Evolutionary conservation across 306 rosid genomes (phyloP).

Genomic region (Mimosa pudica): DNA sequence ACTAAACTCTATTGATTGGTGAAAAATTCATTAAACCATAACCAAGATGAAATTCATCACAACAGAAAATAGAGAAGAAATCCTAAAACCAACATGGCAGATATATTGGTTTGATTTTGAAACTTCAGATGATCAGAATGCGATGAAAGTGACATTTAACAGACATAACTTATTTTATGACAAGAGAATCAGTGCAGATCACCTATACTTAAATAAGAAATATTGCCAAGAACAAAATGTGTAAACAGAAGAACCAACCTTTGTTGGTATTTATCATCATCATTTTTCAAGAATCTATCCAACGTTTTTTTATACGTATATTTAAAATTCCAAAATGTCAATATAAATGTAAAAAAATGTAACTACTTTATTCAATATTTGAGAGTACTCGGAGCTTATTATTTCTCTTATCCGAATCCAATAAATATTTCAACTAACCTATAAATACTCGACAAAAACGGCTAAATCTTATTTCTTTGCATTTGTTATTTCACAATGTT

Average conservation of each 20-base stretch:
- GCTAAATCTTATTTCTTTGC: no score
- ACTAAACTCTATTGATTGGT: not conserved
- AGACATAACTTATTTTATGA: slow-evolving; percentile 6
- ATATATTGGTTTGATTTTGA: slow-evolving; percentile 25
- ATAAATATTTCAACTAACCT: no score
- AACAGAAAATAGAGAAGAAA: not conserved
- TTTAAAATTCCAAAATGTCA: no score
- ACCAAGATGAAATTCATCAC: not conserved
- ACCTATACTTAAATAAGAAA: not conserved
- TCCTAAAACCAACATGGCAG: slow-evolving; percentile 12
- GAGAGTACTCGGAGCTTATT: no score
- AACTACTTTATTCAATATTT: no score
- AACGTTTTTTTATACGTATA: no score
- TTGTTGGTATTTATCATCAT: no score
- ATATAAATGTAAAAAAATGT: no score
- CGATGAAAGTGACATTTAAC: slow-evolving; percentile 39
- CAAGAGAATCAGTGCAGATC: not conserved
- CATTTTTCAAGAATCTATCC: no score
- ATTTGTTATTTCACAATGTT: no score
- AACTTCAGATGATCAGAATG: not conserved
- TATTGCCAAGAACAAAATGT: not conserved
- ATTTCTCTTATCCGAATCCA: no score
- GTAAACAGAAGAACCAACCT: slow-evolving; percentile 21
- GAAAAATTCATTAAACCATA: not conserved
- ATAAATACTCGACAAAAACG: no score